Conservation (phyloP, 2,329 filamentous ascomycete species). For the Neonectria coccinea region DNA sequence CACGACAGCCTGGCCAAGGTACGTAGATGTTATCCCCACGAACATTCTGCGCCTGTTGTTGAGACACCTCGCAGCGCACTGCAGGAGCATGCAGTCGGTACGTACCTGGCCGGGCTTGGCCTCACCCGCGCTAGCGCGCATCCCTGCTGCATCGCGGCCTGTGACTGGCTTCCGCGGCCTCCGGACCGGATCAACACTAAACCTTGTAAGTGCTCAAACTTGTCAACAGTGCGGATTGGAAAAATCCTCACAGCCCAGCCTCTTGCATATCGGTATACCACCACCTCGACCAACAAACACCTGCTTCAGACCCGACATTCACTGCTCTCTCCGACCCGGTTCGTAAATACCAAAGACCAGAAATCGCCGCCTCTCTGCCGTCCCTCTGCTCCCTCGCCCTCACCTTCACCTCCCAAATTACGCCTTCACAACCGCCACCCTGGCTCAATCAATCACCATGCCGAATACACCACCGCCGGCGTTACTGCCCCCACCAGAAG, state of each 20-base stretch:
- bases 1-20: not conserved
- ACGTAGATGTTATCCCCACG: conserved; percentile 1
- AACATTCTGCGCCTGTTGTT: conserved; percentile 3
- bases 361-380: conserved; percentile 25
- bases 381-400: conserved; percentile 31
- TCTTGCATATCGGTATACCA: conserved; percentile 44
- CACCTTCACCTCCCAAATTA: conserved; percentile 44
- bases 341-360: conserved; percentile 20
- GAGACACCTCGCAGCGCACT: conserved; percentile 5
- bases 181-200: conserved; percentile 56
- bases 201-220: conserved; percentile 50
- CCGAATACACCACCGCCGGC: conserved; percentile 60
- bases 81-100: conserved; percentile 21
- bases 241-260: conserved; percentile 56
- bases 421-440: conserved; percentile 47
- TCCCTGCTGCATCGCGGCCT: conserved; percentile 34
- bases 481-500: conserved; percentile 68
- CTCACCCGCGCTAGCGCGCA: conserved; percentile 27
- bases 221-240: conserved; percentile 58
- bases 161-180: conserved; percentile 45
- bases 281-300: conserved; percentile 42
- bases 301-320: conserved; percentile 39
- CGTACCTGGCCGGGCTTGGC: conserved; percentile 13
- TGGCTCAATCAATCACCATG: conserved; percentile 55
- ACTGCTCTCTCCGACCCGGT: conserved; percentile 24